Base-by-base conservation (phyloP, 345 rosid species). In the Salix exigua region DNA sequence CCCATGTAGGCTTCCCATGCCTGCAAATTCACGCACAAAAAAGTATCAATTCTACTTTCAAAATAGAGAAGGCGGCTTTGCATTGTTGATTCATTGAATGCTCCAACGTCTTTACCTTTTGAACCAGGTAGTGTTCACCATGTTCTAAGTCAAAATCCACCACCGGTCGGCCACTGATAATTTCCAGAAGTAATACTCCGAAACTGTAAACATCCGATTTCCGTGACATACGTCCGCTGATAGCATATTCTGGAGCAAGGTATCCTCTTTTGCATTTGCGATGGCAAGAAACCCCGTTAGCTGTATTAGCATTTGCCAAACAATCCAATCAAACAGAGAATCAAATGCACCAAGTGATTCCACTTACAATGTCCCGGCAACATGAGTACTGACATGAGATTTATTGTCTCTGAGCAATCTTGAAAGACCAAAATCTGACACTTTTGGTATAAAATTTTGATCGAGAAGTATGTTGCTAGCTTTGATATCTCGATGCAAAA, bases 371-470 rank as follows among this genome's bases (percentile, higher is more conserved):
- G 89, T 89, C 25, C 88, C 89, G 0, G 94, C 92, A 5, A 90
- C 94, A 6, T 83, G 83, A 23, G 94, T 90, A 78, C 88, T 88
- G 37, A 90, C 65, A 73, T 88, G 88, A 70, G 91, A 86, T 19
- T 10, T 73, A 66, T 74, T 68, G 17, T 80, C 88, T 17, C 85
- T 74, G 2, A 87, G 68, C 5, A 87, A 18, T 70, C 80, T 88
- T 5, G 85, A 84, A 30, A 88, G 91, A 42, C 94, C 92, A n/a
- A 90, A 90, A 85, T 90, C 94, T 4, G 92, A 82, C 62, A 90
- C 87, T 66, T 90, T 90, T 21, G 94, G 88, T 2, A 46, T 72
- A 23, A 87, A 83, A 66, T 86, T 74, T 18, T 66, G 53, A 76
- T 88, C 92, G 38, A 90, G 80, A 67, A 90, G 88, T 21, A 88